Base-by-base conservation (phyloP, 805 yeast genomes). In the Candida golubevii region DNA sequence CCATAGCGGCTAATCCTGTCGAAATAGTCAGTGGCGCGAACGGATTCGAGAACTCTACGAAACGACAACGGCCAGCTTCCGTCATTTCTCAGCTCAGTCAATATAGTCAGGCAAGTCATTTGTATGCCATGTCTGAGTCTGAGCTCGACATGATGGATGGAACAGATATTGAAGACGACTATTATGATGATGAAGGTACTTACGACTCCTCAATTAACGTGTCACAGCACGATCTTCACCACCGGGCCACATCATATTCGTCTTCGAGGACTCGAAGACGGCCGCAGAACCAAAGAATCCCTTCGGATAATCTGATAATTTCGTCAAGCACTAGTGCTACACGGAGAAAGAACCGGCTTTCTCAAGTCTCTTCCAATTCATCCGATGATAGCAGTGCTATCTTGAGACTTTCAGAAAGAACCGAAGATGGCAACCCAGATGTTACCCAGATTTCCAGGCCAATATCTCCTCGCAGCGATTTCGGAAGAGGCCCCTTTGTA, bases 91-190 rank as follows among this genome's bases (percentile, higher is more conserved):
- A 69, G 50, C 51, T 61, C 11, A 62, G 69, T 54, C 74, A 68
- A 51, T 48, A 63, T 27, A 65, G 72, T 49, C 74, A 70, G 39
- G 47, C 64, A 33, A 65, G 72, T 55, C 75, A 71, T 45, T 53
- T 69, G 47, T 69, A 72, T 8, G 63, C 71, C 13, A 66, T 69
- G 55, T 68, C 74, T 4, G 76, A 67, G 42, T 65, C 69, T 4
- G 76, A 71, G 42, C 51, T 67, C 34, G 74, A 70, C 30, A 59
- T 62, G 38, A 48, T 67, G 45, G 72, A 65, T 35, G 74, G 65
- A 36, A 63, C 73, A 2, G 74, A 68, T 9, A 59, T 61, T 61
- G 72, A 56, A 2, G 66, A 66, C 32, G 63, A 59, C 45, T 62
- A 59, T 38, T 52, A 51, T 37, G 70, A 65, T 33, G 70, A 66